phyloP scores from a whole-genome alignment of 2,329 filamentous ascomycete species.

The Fusarium miscanthi region DNA sequence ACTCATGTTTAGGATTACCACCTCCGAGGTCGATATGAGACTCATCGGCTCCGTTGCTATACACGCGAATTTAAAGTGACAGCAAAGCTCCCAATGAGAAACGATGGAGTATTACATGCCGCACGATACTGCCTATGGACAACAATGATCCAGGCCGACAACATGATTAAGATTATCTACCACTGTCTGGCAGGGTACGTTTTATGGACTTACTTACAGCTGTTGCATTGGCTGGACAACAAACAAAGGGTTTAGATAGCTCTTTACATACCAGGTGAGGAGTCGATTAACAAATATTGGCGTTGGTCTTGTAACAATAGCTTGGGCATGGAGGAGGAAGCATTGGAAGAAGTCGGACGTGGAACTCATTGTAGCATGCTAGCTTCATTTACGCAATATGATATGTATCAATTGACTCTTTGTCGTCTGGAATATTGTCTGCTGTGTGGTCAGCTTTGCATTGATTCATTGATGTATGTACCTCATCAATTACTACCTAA shows the following conservation, averaged over 20 bases:
- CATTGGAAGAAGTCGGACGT: slow-evolving; percentile 26
- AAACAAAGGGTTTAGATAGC: slow-evolving; percentile 63
- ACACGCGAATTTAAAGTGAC: slow-evolving; percentile 18
- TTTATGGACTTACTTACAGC: slow-evolving; percentile 38
- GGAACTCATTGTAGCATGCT: slow-evolving; percentile 19
- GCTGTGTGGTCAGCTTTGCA: background rate
- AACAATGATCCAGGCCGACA: slow-evolving; percentile 10
- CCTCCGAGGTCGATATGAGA: slow-evolving; percentile 53
- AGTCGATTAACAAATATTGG: slow-evolving; percentile 33
- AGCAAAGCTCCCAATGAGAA: slow-evolving; percentile 23
- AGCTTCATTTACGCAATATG: slow-evolving; percentile 21
- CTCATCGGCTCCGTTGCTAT: slow-evolving; percentile 41
- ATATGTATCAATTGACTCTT: slow-evolving; percentile 28
- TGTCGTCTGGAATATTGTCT: background rate
- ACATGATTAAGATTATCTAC: slow-evolving; percentile 21
- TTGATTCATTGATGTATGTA: background rate
- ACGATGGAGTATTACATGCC: slow-evolving; percentile 32
- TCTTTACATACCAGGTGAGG: slow-evolving; percentile 53
- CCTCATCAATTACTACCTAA: background rate
- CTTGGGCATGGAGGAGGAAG: slow-evolving; percentile 39
- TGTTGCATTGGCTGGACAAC: slow-evolving; percentile 49
- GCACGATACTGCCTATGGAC: slow-evolving; percentile 18
- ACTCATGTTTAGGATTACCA: slow-evolving; percentile 63
- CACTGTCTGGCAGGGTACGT: slow-evolving; percentile 22
- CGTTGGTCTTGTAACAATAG: slow-evolving; percentile 38